Conservation (phyloP, 164 flowering plant species). For the Stephania cephalantha region DNA sequence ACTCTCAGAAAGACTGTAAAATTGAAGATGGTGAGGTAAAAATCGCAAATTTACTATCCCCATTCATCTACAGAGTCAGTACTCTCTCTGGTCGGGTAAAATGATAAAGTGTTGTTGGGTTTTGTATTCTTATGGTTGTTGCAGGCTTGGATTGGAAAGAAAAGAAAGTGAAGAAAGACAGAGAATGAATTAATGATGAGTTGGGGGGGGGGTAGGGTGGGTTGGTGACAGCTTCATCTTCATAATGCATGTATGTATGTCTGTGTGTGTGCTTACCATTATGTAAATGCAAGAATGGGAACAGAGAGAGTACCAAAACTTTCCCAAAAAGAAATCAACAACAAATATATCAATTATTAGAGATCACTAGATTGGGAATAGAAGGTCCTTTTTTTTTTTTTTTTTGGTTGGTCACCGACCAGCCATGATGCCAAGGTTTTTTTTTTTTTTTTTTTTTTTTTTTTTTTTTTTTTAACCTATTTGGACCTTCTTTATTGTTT, state of each 20-base stretch:
- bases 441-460: background rate
- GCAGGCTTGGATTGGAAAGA: background rate
- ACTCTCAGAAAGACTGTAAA: background rate
- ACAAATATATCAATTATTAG: background rate
- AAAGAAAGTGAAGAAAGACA: background rate
- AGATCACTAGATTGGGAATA: background rate
- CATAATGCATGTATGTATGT: too few relatives aligned
- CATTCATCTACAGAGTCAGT: too few relatives aligned
- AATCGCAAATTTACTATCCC: background rate
- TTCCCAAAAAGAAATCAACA: background rate
- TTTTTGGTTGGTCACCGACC: background rate
- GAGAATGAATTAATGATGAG: background rate
- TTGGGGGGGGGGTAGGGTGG: too few relatives aligned
- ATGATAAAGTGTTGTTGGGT: background rate
- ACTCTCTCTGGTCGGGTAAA: background rate
- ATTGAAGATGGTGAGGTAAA: conserved; percentile 1
- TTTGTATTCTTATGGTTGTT: background rate
- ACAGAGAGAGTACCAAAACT: background rate
- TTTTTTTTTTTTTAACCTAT: background rate
- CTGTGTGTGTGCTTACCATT: background rate
- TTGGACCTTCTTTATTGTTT: background rate
- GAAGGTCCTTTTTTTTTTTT: background rate
- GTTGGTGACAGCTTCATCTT: background rate
- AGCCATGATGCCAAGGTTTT: background rate
- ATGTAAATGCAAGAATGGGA: background rate